Evolutionary conservation across 1,284 basidiomycete genomes (phyloP).

Genomic region (Puccinia novopanici): DNA sequence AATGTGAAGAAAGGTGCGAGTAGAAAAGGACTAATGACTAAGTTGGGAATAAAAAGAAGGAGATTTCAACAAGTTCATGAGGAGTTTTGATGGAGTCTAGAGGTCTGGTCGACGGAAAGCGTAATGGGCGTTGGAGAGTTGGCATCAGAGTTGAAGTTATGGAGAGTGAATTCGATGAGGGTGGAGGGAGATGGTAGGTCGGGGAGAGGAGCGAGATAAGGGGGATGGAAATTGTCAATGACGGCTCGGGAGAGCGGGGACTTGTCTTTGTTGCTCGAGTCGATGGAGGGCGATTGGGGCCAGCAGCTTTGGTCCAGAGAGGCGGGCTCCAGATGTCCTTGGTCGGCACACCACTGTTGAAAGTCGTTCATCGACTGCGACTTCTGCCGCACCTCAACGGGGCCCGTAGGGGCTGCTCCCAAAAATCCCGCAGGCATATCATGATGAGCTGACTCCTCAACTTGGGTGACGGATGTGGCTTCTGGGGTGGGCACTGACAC

Average conservation of each 20-base stretch:
- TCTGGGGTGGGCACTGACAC: conserved; percentile 5
- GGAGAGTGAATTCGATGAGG: conserved; percentile 23
- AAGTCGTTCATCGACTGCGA: conserved; percentile 10
- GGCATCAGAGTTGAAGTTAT: neutral
- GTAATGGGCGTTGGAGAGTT: conserved; percentile 9
- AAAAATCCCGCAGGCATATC: neutral
- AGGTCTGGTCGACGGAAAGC: neutral
- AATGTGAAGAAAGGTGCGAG: too few species aligned
- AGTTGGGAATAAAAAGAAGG: neutral
- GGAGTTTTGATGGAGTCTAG: neutral
- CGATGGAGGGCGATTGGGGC: conserved; percentile 15
- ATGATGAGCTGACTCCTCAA: conserved; percentile 12
- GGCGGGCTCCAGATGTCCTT: conserved; percentile 1
- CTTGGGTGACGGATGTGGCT: neutral
- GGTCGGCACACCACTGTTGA: conserved; percentile 14
- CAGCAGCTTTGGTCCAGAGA: neutral
- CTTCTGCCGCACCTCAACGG: neutral
- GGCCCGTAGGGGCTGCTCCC: neutral
- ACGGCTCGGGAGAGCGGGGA: conserved; percentile 12
- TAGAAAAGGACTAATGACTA: neutral
- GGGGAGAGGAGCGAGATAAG: neutral
- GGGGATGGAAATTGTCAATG: neutral
- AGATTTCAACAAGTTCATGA: conserved; percentile 8
- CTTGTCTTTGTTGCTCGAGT: neutral
- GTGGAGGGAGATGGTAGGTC: neutral